Conservation (phyloP, 306 rosid genomes). For the Sechiopsis laciniata region DNA sequence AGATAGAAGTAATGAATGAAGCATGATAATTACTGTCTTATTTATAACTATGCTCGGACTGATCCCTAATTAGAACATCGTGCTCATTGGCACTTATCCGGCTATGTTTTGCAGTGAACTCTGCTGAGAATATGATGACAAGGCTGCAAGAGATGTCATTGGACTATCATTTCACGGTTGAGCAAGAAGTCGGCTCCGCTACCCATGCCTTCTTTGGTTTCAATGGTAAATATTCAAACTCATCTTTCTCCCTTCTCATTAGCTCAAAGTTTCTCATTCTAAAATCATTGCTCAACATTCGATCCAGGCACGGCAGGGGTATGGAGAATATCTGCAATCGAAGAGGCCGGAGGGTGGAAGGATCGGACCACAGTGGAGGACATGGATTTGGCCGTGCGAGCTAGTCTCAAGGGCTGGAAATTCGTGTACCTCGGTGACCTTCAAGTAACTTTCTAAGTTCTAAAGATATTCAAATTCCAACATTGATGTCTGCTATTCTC, state of each 20-base stretch:
- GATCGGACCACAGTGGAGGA: conserved; percentile 91
- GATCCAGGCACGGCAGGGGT: conserved; percentile 80
- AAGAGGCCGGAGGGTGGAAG: conserved; percentile 94
- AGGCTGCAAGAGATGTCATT: conserved; percentile 96
- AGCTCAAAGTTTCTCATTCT: neutral
- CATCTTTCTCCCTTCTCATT: too few species aligned
- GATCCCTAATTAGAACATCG: too few species aligned
- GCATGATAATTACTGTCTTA: too few species aligned
- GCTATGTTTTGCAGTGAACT: conserved; percentile 47
- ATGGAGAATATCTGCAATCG: conserved; percentile 77
- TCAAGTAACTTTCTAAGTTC: conserved; percentile 33
- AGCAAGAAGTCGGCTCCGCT: conserved; percentile 87
- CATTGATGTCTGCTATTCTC: neutral
- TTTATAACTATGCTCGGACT: too few species aligned
- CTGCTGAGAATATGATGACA: conserved; percentile 78
- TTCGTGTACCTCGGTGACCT: conserved; percentile 59
- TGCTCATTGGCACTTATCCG: too few species aligned
- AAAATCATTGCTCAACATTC: neutral
- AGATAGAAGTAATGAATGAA: too few species aligned
- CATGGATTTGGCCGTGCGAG: conserved; percentile 87
- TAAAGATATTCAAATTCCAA: too few species aligned
- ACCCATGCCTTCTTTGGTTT: conserved; percentile 78
- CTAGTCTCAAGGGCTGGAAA: conserved; percentile 92
- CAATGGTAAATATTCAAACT: conserved; percentile 40
- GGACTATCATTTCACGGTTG: conserved; percentile 89